Base-by-base conservation (phyloP, 768 basidiomycete species). In the Mycena vitilis region DNA sequence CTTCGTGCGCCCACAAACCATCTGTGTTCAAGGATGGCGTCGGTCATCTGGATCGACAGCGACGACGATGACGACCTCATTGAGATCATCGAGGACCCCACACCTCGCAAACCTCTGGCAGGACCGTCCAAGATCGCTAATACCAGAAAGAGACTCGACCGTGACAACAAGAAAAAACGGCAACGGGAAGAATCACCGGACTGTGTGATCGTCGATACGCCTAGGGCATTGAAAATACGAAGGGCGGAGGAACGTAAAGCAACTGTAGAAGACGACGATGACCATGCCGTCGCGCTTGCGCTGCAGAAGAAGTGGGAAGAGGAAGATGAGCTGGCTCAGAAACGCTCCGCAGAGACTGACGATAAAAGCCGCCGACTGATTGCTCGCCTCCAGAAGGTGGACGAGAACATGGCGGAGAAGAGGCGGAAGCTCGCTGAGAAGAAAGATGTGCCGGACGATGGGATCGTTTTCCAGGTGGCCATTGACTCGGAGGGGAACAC, bases 1-100 rank as follows among this genome's bases (percentile, higher is more conserved):
- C 16, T 45, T 7, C 20, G 3, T 15, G 18, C 44, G 3, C 15
- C 18, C 18, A 16, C 15, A 15, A 45, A 16, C 18, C 40, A 40
- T 15, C 20, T 45, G 44, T 16, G 15, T 45, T 1, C 15, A 45
- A 18, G 18, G 15, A 60, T 54, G 64, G 51, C 44, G 11, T 49
- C 68, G 3, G 53, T 69, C 22, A 69, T 69, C 5, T 69, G 68
- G 68, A 23, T 69, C 34, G 68, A 69, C 58, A 69, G 68, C 47
- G 68, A 69, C 22, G 68, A 65, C 6, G 66, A 61, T 0, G 67
- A 69, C 40, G 66, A 68, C 20, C 10, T 68, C 13, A 47, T 69
- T 13, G 68, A 69, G 22, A 55, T 69, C 23, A 25, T 69, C 52
- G 68, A 69, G 58, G 11, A 37, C 2, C 58, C 62, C 8, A 52